Evolutionary conservation across 2,329 filamentous ascomycete genomes (phyloP).

Genomic region (Malbranchea zuffiana): DNA sequence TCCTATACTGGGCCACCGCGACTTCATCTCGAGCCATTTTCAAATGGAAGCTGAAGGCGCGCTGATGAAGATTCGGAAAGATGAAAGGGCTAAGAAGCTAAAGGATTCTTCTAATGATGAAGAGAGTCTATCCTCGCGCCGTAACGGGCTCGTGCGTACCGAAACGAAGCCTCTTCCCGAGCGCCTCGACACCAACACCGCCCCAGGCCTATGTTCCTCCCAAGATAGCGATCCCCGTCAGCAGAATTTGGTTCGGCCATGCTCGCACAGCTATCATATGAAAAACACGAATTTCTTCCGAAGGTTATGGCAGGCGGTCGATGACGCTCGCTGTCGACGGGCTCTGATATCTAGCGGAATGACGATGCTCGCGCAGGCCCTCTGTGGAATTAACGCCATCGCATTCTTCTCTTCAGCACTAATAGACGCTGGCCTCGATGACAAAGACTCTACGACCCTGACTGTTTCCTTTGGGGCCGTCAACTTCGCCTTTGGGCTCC

Average conservation of each 20-base stretch:
- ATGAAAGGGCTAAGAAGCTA: background rate
- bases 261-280: constrained; percentile 9
- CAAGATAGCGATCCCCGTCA: background rate
- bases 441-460: constrained; percentile 1
- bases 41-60: constrained; percentile 11
- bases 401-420: constrained; percentile 9
- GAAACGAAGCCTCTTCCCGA: constrained; percentile 7
- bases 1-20: constrained; percentile 8
- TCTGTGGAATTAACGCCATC: constrained; percentile 8
- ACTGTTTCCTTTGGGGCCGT: constrained; percentile 9
- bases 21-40: constrained; percentile 10
- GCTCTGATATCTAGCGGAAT: constrained; percentile 6
- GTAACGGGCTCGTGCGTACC: background rate
- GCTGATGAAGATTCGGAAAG: constrained; percentile 6
- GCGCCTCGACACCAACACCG: constrained; percentile 1
- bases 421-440: constrained; percentile 1
- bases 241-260: background rate
- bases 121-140: background rate
- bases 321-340: constrained; percentile 8
- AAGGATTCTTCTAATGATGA: background rate
- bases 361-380: constrained; percentile 7
- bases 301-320: constrained; percentile 1
- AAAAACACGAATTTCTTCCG: constrained; percentile 6
- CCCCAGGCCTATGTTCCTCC: constrained; percentile 4
- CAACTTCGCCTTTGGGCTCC: constrained; percentile 6